Percentiles rank a stretch among this genome's conserved stretches.
Evolutionary conservation across 2,329 filamentous ascomycete species (phyloP).

Genomic region (Geosmithia putterillii): DNA sequence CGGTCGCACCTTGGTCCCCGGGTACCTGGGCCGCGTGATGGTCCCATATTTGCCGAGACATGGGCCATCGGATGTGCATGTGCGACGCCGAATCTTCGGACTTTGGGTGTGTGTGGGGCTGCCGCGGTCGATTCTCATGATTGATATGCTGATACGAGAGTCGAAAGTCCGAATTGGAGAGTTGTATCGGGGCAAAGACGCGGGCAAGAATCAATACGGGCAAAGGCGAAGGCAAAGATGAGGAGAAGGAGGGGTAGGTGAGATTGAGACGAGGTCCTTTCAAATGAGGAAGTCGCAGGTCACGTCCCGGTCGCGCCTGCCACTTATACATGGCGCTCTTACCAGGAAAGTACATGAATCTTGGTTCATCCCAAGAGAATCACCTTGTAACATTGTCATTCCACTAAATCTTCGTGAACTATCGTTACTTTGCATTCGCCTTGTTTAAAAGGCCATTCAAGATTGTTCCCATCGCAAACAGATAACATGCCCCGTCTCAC

Average conservation of each 20-base stretch:
- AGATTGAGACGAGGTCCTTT: not conserved
- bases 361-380: too few species aligned
- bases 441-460: not conserved
- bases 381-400: too few species aligned
- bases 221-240: not conserved
- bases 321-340: too few species aligned
- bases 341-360: too few species aligned
- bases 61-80: not conserved
- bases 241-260: not conserved
- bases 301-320: too few species aligned
- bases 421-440: not conserved
- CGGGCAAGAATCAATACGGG: too few species aligned
- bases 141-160: not conserved
- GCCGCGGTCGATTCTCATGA: not conserved
- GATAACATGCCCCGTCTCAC: constrained; percentile 1
- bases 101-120: not conserved
- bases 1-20: not conserved
- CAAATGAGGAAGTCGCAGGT: not conserved
- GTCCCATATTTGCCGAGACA: not conserved
- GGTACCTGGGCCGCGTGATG: not conserved
- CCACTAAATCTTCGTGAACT: too few species aligned
- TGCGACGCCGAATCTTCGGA: constrained; percentile 2
- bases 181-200: too few species aligned
- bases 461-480: not conserved
- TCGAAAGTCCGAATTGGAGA: not conserved